Evolutionary conservation across 164 flowering plant species (phyloP).

Genomic region (Vitis rotundifolia): DNA sequence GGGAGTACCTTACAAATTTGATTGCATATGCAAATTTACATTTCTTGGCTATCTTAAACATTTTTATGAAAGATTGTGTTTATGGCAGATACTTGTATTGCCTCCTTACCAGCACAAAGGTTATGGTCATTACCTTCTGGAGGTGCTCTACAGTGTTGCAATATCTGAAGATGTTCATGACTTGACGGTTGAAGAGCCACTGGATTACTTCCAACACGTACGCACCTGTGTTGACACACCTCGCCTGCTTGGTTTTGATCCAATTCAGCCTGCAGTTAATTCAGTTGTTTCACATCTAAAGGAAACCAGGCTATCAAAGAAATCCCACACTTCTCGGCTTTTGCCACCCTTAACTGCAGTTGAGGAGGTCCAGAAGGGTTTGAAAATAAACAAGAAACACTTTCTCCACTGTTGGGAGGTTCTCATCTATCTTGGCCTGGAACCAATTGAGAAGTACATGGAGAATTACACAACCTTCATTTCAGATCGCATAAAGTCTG

Average conservation of each 20-base stretch:
- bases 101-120: constrained; percentile 90
- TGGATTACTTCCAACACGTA: constrained; percentile 76
- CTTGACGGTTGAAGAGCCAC: constrained; percentile 85
- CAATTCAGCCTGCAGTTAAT: constrained; percentile 43
- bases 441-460: constrained; percentile 51
- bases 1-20: neutral
- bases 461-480: constrained; percentile 59
- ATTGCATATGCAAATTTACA: neutral
- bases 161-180: constrained; percentile 72
- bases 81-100: constrained; percentile 75
- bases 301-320: constrained; percentile 58
- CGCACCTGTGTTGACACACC: constrained; percentile 67
- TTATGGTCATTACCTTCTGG: constrained; percentile 68
- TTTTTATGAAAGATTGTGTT: neutral
- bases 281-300: constrained; percentile 39
- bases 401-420: constrained; percentile 92
- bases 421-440: constrained; percentile 70
- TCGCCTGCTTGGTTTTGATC: constrained; percentile 53
- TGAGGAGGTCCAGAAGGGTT: constrained; percentile 58
- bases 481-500: constrained; percentile 52
- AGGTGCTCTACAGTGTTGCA: constrained; percentile 66
- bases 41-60: neutral
- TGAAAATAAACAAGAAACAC: constrained; percentile 89
- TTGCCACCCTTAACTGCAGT: constrained; percentile 49
- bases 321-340: constrained; percentile 31